These are phyloP conservation scores for Botryotinia globosa DNA, from an alignment of 2,329 filamentous ascomycete genomes.

Conservation along the genomic window DNA sequence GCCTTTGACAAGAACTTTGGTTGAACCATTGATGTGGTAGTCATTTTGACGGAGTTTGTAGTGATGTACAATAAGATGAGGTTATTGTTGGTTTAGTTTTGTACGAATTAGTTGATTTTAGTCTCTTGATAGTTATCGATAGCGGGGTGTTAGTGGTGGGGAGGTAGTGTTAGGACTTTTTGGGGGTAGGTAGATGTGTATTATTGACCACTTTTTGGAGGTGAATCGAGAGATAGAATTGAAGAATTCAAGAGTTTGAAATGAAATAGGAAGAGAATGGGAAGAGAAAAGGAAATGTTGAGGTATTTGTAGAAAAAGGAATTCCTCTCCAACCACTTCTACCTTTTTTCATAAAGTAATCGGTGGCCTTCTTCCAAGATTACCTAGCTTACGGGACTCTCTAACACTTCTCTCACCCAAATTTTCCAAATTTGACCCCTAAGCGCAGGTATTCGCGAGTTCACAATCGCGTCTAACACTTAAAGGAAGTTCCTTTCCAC, in stretches of 20 bases:
- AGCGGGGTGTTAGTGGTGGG: conserved; percentile 12
- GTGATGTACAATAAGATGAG: neutral
- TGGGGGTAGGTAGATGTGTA: neutral
- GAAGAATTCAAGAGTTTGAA: neutral
- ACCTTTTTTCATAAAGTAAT: conserved; percentile 19
- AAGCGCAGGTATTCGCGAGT: conserved; percentile 23
- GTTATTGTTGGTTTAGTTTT: neutral
- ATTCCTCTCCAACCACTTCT: neutral
- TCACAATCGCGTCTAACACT: conserved; percentile 21
- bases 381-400: conserved; percentile 11
- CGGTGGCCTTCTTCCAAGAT: neutral
- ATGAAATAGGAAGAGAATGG: neutral
- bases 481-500: conserved; percentile 23
- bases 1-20: conserved; percentile 74
- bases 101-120: neutral
- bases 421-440: conserved; percentile 21
- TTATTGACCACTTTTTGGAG: neutral
- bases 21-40: conserved; percentile 38
- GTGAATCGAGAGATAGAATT: neutral
- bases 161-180: neutral
- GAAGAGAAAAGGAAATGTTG: neutral
- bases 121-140: neutral
- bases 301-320: conserved; percentile 9
- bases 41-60: conserved; percentile 30
- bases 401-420: neutral